phyloP scores from a whole-genome alignment of 805 yeast genomes.

The Ogataea henricii region DNA sequence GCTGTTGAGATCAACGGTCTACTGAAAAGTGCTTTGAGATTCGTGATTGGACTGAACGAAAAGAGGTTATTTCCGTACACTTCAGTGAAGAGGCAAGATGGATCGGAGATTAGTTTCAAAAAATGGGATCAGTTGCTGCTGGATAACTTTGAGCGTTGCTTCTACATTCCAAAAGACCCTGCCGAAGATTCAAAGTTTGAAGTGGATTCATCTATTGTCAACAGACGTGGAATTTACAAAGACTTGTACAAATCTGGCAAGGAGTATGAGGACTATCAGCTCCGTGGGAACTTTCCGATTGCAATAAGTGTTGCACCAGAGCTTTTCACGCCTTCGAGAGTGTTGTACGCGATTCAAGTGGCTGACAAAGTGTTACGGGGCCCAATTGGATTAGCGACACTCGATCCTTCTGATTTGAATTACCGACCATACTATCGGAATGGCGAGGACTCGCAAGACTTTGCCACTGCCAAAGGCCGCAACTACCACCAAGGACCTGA shows the following conservation, averaged over 20 bases:
- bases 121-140: slow-evolving; percentile 76
- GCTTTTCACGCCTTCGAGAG: slow-evolving; percentile 64
- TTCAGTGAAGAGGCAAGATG: slow-evolving; percentile 60
- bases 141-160: slow-evolving; percentile 76
- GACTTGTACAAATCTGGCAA: slow-evolving; percentile 82
- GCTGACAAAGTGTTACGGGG: slow-evolving; percentile 83
- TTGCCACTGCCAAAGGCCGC: slow-evolving; percentile 92
- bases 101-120: slow-evolving; percentile 52
- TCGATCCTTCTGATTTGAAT: slow-evolving; percentile 91
- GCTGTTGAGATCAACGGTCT: slow-evolving; percentile 91
- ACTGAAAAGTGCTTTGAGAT: slow-evolving; percentile 79
- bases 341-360: slow-evolving; percentile 60
- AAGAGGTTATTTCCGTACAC: slow-evolving; percentile 58
- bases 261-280: slow-evolving; percentile 89
- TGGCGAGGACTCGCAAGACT: slow-evolving; percentile 77
- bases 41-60: slow-evolving; percentile 61
- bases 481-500: slow-evolving; percentile 99
- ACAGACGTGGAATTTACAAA: slow-evolving; percentile 93
- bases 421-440: slow-evolving; percentile 89
- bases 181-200: slow-evolving; percentile 61
- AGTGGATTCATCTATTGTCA: slow-evolving; percentile 64
- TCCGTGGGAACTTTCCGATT: slow-evolving; percentile 88
- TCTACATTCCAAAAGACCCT: slow-evolving; percentile 70
- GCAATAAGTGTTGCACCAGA: slow-evolving; percentile 97
- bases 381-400: slow-evolving; percentile 86